Percentiles rank a stretch among this genome's conserved stretches.
Conservation (phyloP, 179 eudicot genomes). For the Silene noctiflora region DNA sequence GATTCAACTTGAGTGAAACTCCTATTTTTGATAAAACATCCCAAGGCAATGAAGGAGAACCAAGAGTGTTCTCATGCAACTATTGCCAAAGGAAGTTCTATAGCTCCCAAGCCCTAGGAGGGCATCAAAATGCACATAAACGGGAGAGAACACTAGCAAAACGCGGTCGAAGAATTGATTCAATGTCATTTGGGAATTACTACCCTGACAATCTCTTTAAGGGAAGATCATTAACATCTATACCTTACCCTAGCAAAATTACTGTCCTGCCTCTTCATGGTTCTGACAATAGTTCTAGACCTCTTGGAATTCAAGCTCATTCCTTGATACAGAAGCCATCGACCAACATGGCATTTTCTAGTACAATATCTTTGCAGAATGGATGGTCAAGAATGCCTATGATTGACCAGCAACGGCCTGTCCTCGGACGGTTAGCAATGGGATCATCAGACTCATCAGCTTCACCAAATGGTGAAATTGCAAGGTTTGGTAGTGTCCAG, state of each 20-base stretch:
- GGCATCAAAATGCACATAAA: slow-evolving; percentile 38
- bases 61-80: slow-evolving; percentile 37
- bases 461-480: slow-evolving; percentile 24
- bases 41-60: slow-evolving; percentile 18
- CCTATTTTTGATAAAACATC: neutral
- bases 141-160: slow-evolving; percentile 34
- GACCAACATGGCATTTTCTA: slow-evolving; percentile 17
- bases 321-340: slow-evolving; percentile 36
- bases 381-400: slow-evolving; percentile 24
- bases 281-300: slow-evolving; percentile 14
- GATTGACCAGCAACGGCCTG: slow-evolving; percentile 27
- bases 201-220: slow-evolving; percentile 27
- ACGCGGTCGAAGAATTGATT: slow-evolving; percentile 26
- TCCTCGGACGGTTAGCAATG: slow-evolving; percentile 21
- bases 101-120: slow-evolving; percentile 39
- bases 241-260: slow-evolving; percentile 17
- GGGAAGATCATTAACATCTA: slow-evolving; percentile 12
- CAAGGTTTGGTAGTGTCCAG: slow-evolving; percentile 25
- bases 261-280: slow-evolving; percentile 27
- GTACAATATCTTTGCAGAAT: slow-evolving; percentile 13
- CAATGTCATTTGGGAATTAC: slow-evolving; percentile 13
- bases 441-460: slow-evolving; percentile 20
- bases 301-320: slow-evolving; percentile 34
- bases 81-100: slow-evolving; percentile 38
- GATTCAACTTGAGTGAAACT: slow-evolving; percentile 5